Conservation (phyloP, 331 rosid genomes). For the Quercus tomentella region DNA sequence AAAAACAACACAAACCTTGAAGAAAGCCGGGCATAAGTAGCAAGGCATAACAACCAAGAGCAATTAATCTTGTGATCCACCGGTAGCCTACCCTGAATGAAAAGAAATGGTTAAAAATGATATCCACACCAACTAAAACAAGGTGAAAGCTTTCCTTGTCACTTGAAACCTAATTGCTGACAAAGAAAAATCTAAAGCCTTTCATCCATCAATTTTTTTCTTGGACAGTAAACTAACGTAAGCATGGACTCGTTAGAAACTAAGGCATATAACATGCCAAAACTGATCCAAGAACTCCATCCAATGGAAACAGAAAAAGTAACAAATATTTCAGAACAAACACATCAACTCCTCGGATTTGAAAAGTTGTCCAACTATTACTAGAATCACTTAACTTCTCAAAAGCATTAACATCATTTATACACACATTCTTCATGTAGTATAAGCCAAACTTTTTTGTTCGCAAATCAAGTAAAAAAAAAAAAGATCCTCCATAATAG, state of each 20-base stretch:
- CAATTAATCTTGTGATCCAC: constrained; percentile 67
- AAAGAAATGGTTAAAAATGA: constrained; percentile 32
- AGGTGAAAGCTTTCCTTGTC: not conserved
- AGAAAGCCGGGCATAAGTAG: constrained; percentile 94
- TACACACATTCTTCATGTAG: not conserved
- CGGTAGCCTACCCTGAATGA: constrained; percentile 88
- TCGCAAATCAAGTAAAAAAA: not conserved
- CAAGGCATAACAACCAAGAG: constrained; percentile 72
- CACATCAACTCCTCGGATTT: not conserved
- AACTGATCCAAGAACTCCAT: not conserved
- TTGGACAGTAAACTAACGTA: not conserved
- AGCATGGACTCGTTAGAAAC: not conserved
- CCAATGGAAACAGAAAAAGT: not conserved
- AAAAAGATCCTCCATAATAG: not conserved
- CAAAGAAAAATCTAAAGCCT: not conserved
- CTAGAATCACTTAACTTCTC: too few relatives aligned
- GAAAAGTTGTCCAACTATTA: too few relatives aligned
- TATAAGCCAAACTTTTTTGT: not conserved
- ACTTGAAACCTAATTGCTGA: not conserved
- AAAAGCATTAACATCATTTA: not conserved
- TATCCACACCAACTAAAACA: not conserved
- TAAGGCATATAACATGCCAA: not conserved
- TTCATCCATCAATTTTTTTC: not conserved
- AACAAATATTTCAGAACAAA: not conserved
- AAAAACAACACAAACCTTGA: constrained; percentile 49